phyloP scores from a whole-genome alignment of 73 alveolate genomes.

The Paraurostyla sp. region DNA sequence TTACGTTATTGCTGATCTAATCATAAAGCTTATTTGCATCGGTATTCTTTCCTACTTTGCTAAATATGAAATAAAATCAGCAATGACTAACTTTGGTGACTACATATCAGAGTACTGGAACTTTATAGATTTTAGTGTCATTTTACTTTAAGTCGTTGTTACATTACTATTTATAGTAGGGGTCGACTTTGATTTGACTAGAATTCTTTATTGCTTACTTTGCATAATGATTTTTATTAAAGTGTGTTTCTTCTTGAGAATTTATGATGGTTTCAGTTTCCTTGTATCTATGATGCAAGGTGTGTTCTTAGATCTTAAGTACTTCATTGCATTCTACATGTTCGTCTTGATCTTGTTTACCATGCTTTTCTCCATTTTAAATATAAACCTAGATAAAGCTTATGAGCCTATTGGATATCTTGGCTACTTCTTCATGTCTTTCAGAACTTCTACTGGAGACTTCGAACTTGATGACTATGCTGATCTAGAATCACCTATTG shows the following conservation, averaged over 20 bases:
- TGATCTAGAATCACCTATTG: not conserved
- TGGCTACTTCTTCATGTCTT: slow-evolving; percentile 15
- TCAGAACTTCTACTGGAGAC: slow-evolving; percentile 17
- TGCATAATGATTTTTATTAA: not conserved
- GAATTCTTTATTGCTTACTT: not conserved
- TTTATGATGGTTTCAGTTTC: slow-evolving; percentile 39
- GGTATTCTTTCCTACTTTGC: not conserved
- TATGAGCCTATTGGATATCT: not conserved
- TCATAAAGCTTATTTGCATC: not conserved
- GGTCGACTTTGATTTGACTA: not conserved
- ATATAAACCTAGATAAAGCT: not conserved
- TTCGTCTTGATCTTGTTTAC: not conserved
- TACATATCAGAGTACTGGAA: not conserved
- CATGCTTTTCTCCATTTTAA: not conserved
- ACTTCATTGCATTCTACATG: not conserved
- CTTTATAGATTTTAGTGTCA: not conserved
- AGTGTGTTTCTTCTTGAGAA: slow-evolving; percentile 24
- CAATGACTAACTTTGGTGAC: not conserved
- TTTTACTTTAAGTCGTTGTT: not conserved
- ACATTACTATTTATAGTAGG: not conserved
- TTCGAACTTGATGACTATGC: not conserved
- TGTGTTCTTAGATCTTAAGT: not conserved
- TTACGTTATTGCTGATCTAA: too few relatives aligned
- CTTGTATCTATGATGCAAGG: not conserved
- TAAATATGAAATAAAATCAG: not conserved